Evolutionary conservation across 2,329 filamentous ascomycete genomes (phyloP).

Genomic region (Fusarium haematococcum): DNA sequence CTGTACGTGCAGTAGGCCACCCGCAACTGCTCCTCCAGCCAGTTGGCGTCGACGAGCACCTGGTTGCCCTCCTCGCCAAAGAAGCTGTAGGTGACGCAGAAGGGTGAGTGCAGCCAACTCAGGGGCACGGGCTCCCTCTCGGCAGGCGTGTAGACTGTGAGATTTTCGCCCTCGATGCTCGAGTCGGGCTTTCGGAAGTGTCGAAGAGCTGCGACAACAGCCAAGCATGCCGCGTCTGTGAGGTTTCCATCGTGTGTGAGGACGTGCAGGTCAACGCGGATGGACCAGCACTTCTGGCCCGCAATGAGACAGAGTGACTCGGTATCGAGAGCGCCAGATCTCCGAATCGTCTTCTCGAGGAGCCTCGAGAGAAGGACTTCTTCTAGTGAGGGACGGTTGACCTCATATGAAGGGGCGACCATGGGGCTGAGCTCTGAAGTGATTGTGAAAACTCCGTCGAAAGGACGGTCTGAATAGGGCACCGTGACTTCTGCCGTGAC

Average conservation of each 20-base stretch:
- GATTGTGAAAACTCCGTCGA: slow-evolving; percentile 96
- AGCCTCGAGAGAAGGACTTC: slow-evolving; percentile 89
- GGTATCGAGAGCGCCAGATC: slow-evolving; percentile 92
- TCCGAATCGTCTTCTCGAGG: slow-evolving; percentile 93
- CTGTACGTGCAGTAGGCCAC: slow-evolving; percentile 83
- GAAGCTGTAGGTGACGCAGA: slow-evolving; percentile 91
- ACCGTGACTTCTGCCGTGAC: slow-evolving; percentile 90
- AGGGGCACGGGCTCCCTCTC: slow-evolving; percentile 92
- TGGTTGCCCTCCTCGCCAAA: slow-evolving; percentile 77
- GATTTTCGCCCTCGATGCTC: slow-evolving; percentile 82
- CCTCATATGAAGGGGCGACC: slow-evolving; percentile 90
- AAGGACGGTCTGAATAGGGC: slow-evolving; percentile 88
- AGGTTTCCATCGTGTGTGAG: slow-evolving; percentile 92
- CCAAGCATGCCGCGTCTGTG: slow-evolving; percentile 86
- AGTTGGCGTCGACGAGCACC: slow-evolving; percentile 77
- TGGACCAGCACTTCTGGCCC: slow-evolving; percentile 89
- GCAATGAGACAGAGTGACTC: slow-evolving; percentile 95
- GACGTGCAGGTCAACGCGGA: slow-evolving; percentile 92
- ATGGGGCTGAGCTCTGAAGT: slow-evolving; percentile 91
- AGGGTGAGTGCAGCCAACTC: slow-evolving; percentile 90
- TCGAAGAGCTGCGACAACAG: slow-evolving; percentile 86
- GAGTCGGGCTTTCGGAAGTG: slow-evolving; percentile 95
- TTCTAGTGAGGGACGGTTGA: slow-evolving; percentile 83
- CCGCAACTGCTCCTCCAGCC: slow-evolving; percentile 81
- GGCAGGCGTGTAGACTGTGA: slow-evolving; percentile 85